A percentile compares a stretch with the other conserved stretches of the same genome.
Evolutionary conservation across 495 filamentous ascomycete genomes (phyloP).

Genomic region (Penicillium argentinense): DNA sequence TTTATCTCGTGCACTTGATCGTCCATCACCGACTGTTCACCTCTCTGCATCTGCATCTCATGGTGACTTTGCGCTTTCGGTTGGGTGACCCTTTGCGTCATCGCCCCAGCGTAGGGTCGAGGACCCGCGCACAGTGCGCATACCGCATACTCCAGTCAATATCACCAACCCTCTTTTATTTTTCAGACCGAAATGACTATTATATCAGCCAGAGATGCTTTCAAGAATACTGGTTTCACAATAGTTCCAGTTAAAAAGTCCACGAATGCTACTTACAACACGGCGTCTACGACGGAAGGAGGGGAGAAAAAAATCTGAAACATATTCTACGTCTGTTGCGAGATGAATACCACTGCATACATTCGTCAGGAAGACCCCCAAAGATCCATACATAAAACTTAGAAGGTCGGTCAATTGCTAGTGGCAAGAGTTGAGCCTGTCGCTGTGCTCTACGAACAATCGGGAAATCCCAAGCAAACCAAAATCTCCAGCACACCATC

Average conservation of each 20-base stretch:
- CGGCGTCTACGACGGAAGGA: no score
- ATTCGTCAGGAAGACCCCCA: constrained; percentile 3
- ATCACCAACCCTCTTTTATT: no score
- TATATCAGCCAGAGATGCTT: not conserved
- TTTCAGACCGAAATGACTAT: no score
- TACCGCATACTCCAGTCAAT: no score
- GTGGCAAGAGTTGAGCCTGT: constrained; percentile 7
- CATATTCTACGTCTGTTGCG: no score
- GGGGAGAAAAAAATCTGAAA: not conserved
- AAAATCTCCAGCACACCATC: constrained; percentile 15
- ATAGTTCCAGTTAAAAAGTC: no score
- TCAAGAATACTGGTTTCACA: no score
- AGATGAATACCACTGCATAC: constrained; percentile 10
- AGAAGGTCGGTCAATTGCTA: not conserved
- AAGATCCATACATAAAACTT: constrained; percentile 3
- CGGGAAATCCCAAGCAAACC: constrained; percentile 17
- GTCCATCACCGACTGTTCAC: no score
- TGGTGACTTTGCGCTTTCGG: not conserved
- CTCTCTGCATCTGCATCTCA: no score
- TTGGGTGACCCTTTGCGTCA: constrained; percentile 16
- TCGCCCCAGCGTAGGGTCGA: constrained; percentile 1
- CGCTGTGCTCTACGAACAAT: constrained; percentile 20
- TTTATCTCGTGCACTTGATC: no score
- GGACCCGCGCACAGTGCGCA: not conserved
- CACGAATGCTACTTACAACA: no score